A percentile compares a stretch with the other conserved stretches of the same genome.
phyloP scores from a whole-genome alignment of 2,329 filamentous ascomycete genomes.

The Tolypocladium ophioglossoides region DNA sequence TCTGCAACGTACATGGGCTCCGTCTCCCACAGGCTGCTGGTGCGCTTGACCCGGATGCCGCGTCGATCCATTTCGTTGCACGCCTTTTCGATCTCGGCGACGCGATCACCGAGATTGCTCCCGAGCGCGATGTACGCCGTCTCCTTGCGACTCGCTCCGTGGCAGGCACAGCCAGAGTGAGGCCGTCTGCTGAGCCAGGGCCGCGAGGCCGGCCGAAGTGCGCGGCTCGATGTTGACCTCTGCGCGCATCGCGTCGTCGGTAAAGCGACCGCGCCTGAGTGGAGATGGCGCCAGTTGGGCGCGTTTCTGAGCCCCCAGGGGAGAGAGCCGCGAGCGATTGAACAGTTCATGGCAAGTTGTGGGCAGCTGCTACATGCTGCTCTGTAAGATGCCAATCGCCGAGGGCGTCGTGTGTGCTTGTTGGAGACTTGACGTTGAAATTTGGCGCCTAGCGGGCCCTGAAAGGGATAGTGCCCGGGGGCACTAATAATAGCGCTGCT shows the following conservation, averaged over 20 bases:
- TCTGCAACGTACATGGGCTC: slow-evolving; percentile 93
- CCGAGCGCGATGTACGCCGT: slow-evolving; percentile 78
- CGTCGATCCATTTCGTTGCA: slow-evolving; percentile 65
- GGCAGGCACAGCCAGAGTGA: slow-evolving; percentile 23
- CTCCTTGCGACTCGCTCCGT: slow-evolving; percentile 21
- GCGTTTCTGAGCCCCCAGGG: not conserved
- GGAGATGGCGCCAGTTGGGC: not conserved
- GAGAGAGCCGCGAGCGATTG: not conserved
- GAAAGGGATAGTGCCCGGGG: not conserved
- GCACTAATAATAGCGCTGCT: not conserved
- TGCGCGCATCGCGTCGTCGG: not conserved
- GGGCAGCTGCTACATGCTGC: not conserved
- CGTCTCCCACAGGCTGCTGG: slow-evolving; percentile 88
- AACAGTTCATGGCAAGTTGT: not conserved
- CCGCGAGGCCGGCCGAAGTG: not conserved
- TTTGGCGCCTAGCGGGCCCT: not conserved
- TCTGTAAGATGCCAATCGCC: not conserved
- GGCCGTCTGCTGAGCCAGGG: slow-evolving; percentile 3
- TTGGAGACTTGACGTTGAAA: not conserved
- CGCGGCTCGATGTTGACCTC: not conserved
- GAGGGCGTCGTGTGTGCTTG: not conserved
- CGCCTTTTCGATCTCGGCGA: slow-evolving; percentile 76
- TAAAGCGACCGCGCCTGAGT: not conserved
- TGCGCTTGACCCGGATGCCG: slow-evolving; percentile 64
- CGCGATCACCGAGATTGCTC: slow-evolving; percentile 82